Evolutionary conservation across 306 rosid genomes (phyloP), one percentile per base, ranked within the genome.

Genomic region (Vigna radiata): DNA sequence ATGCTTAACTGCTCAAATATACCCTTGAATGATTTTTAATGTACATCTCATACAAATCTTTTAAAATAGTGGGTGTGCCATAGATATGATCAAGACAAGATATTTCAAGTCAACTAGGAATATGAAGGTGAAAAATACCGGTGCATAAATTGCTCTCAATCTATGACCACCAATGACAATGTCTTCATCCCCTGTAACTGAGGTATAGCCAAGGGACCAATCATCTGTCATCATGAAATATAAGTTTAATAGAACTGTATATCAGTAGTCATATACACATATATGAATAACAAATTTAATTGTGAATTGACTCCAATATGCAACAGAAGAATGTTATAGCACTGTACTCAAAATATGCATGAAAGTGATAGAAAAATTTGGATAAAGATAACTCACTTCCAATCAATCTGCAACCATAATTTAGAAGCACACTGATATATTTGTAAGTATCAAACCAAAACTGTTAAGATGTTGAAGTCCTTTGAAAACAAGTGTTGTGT

Each of bases 141-240:
- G 97, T 39, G 97, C 91, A 79, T 72, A 91, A 74, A 93, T 72
- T 68, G 77, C 89, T 47, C 62, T 86, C 73, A 93, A 77, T 72
- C 84, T 84, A 81, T 93, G 92, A 79, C 88, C 97, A 61, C 91
- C 84, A 70, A 93, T 87, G 75, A 78, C 74, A 76, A 91, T 84
- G 9, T 88, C 88, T 87, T 91, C 97, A 68, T 47, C 80, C 80
- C 97, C 96, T 47, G 77, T 73, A 84, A 93, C 86, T 50, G 87
- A 75, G 77, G 90, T 87, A 78, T 79, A 86, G 64, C 89, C 85
- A 17, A 91, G 91, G 74, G 96, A 88, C 98, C 97, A 93, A 70
- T 87, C 91, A 83, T 81, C 98, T 91, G 86, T 72, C 36, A 73
- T 67, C 76, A 72, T 66, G 63, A 77, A 48, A 71, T n/a, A 39